Evolutionary conservation across 2,329 filamentous ascomycete species (phyloP), one percentile per base, ranked within the genome.

Genomic region (Trichoderma oligosporum): DNA sequence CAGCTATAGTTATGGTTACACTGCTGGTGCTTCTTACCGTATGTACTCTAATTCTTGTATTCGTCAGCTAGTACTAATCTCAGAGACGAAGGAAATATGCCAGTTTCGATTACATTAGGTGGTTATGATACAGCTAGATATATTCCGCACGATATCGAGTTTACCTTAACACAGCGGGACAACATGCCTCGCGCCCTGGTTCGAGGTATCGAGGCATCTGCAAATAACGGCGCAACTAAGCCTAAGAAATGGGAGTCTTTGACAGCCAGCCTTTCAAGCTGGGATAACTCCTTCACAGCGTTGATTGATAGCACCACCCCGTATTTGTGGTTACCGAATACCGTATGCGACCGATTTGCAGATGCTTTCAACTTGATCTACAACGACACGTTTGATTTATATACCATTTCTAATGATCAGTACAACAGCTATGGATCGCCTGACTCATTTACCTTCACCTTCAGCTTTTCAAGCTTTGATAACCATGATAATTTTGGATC

Each of bases 1-100:
- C 1, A 90, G 87, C 67, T 78, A 89, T 61, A 88, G 85, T 39
- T 91, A 88, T 67, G 87, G 85, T 51, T 91, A 86, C 68, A 91
- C 88, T 3, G 87, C 87, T 38, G 88, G 88, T 14, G 86, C 86
- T n/a, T 80, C 80, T 60, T 91, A 91, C 66, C 79, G 85, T 85
- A 73, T 68, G 80, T 57, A 14, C n/a, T 25, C 12, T 33, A 16
- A n/a, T 22, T n/a, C 12, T 3, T 14, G 16, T 4, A 16, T 18
- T 25, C 22, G 18, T 20, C 16, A 16, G 42, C 16, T 4, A n/a
- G 7, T 48, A 49, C 61, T 67, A 24, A 65, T 49, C 5, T 6
- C 6, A 22, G 14, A 20, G n/a, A 60, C n/a, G 53, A 61, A 72
- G 68, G 66, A 56, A 72, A 74, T 56, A 59, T 73, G 7, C 78